Evolutionary conservation across 805 yeast genomes (phyloP).

Genomic region (Candida chilensis): DNA sequence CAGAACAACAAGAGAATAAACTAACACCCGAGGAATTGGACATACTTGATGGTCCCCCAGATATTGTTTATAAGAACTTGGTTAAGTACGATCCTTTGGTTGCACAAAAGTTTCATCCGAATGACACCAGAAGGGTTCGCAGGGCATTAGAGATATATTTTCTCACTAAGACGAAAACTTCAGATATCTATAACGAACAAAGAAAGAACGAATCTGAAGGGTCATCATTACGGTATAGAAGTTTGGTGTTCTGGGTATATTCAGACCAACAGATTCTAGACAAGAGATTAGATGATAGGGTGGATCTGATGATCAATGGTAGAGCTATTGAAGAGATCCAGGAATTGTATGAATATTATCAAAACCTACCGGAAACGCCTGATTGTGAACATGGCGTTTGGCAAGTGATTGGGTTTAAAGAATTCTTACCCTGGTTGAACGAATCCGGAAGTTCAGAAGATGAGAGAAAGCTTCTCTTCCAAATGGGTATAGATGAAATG

Average conservation of each 20-base stretch:
- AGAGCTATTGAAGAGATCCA: slow-evolving; percentile 70
- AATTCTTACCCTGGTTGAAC: slow-evolving; percentile 66
- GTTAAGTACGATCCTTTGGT: slow-evolving; percentile 56
- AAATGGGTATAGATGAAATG: slow-evolving; percentile 61
- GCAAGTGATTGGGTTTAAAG: slow-evolving; percentile 94
- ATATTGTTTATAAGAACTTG: slow-evolving; percentile 38
- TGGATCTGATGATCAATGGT: slow-evolving; percentile 67
- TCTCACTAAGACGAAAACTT: slow-evolving; percentile 57
- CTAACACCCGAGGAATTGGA: slow-evolving; percentile 16
- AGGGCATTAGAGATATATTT: slow-evolving; percentile 77
- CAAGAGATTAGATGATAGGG: slow-evolving; percentile 63
- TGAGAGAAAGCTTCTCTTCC: slow-evolving; percentile 12
- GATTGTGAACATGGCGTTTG: slow-evolving; percentile 70
- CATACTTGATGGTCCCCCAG: slow-evolving; percentile 49
- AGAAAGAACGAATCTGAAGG: slow-evolving; percentile 25
- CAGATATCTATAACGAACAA: slow-evolving; percentile 64
- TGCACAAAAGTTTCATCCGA: slow-evolving; percentile 83
- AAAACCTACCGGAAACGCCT: slow-evolving; percentile 19
- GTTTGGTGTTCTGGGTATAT: slow-evolving; percentile 77
- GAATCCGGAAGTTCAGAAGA: slow-evolving; percentile 7
- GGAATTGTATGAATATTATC: slow-evolving; percentile 42
- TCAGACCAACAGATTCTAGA: slow-evolving; percentile 51
- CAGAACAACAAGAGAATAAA: slow-evolving; percentile 18
- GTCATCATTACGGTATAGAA: slow-evolving; percentile 45
- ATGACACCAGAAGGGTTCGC: slow-evolving; percentile 69